A percentile compares a stretch with the other conserved stretches of the same genome.
phyloP scores from a whole-genome alignment of 106 monocot species.

The Dactylorhiza incarnata region DNA sequence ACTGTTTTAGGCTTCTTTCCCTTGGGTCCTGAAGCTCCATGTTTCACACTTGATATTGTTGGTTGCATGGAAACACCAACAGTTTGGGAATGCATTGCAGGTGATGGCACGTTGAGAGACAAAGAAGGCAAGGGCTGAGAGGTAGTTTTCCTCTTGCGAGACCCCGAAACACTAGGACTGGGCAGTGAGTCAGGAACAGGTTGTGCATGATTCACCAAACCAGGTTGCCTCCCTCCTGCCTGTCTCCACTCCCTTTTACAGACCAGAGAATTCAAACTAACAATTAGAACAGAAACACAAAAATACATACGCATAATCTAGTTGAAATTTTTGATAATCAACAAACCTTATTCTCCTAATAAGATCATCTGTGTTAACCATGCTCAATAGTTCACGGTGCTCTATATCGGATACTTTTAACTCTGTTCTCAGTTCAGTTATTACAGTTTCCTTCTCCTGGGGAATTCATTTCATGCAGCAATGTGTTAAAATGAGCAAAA shows the following conservation, averaged over 20 bases:
- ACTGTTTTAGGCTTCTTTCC: slow-evolving; percentile 84
- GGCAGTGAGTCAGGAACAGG: slow-evolving; percentile 39
- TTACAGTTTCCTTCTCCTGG: slow-evolving; percentile 86
- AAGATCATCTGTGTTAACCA: slow-evolving; percentile 75
- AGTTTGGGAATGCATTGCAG: slow-evolving; percentile 42
- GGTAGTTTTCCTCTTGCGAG: slow-evolving; percentile 53
- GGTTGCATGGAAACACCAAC: slow-evolving; percentile 42
- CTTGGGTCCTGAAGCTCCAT: slow-evolving; percentile 44
- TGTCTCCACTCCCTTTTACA: slow-evolving; percentile 59
- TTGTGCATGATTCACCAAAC: slow-evolving; percentile 25
- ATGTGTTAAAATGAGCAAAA: slow-evolving; percentile 2
- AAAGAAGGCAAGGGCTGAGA: slow-evolving; percentile 29
- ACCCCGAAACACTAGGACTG: slow-evolving; percentile 47
- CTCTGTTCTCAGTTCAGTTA: slow-evolving; percentile 86
- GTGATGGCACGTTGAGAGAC: slow-evolving; percentile 30
- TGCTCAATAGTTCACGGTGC: slow-evolving; percentile 60
- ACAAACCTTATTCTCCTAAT: slow-evolving; percentile 61
- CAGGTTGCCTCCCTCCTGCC: slow-evolving; percentile 39
- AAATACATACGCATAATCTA: neutral
- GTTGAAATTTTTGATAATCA: neutral
- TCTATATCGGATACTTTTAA: slow-evolving; percentile 75
- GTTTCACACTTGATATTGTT: slow-evolving; percentile 57
- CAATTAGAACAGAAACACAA: slow-evolving; percentile 1
- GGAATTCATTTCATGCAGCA: neutral
- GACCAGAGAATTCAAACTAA: slow-evolving; percentile 1